Conservation (phyloP, 352 stramenopile species). For the Pythium brassicae region DNA sequence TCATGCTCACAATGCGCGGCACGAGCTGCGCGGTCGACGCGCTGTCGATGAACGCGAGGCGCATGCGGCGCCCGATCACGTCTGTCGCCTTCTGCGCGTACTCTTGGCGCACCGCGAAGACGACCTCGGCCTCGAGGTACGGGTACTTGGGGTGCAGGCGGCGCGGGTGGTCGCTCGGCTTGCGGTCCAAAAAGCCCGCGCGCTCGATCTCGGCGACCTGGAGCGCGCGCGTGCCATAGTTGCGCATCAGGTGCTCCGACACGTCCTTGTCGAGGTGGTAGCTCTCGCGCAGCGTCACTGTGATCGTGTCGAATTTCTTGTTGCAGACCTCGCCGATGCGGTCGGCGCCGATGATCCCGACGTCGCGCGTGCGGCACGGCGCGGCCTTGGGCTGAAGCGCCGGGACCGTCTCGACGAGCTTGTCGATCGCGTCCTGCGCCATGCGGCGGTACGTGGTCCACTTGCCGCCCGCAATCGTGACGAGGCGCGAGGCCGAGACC, state of each 20-base stretch:
- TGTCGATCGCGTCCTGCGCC: constrained; percentile 94
- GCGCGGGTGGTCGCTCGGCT: constrained; percentile 79
- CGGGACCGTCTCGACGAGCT: constrained; percentile 76
- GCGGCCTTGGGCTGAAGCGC: constrained; percentile 67
- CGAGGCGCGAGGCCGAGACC: constrained; percentile 84
- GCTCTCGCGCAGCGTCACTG: constrained; percentile 90
- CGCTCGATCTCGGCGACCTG: constrained; percentile 93
- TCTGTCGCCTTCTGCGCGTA: constrained; percentile 93
- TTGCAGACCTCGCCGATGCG: constrained; percentile 93
- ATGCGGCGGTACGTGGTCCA: constrained; percentile 97
- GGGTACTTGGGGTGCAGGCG: constrained; percentile 93
- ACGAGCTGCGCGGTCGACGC: constrained; percentile 66
- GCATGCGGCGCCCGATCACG: constrained; percentile 89
- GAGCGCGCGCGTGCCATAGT: constrained; percentile 95
- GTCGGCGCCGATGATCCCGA: constrained; percentile 86
- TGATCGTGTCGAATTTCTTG: constrained; percentile 96
- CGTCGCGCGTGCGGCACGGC: constrained; percentile 72
- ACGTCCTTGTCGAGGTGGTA: constrained; percentile 94
- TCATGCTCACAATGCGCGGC: constrained; percentile 90
- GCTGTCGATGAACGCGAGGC: constrained; percentile 92
- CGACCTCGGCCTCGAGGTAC: constrained; percentile 94
- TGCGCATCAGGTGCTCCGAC: constrained; percentile 92
- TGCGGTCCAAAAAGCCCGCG: constrained; percentile 79
- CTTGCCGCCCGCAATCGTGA: constrained; percentile 96
- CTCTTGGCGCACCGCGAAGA: constrained; percentile 91